Evolutionary conservation across 2,329 filamentous ascomycete species (phyloP), one percentile per base, ranked within the genome.

Genomic region (Colletotrichum caudatum): DNA sequence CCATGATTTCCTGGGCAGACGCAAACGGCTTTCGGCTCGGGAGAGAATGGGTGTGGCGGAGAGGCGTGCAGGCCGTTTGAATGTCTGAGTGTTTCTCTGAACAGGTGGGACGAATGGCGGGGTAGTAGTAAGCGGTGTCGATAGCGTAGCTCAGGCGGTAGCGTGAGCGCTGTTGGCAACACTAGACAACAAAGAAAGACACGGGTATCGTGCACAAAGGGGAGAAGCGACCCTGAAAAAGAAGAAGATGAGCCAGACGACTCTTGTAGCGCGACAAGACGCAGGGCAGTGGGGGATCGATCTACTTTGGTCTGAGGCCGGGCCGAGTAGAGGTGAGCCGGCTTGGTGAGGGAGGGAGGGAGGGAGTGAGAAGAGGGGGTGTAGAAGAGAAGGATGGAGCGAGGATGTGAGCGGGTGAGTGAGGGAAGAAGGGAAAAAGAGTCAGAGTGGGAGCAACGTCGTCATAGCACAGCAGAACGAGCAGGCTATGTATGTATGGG

Each of bases 241-340:
- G 76, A 77, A 20, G 78, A 77, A 53, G 51, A 51, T 67, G 59
- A 58, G 16, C 37, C 48, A 64, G 41, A 64, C 9, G 48, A 63
- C 41, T 59, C 51, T 73, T 56, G 64, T 39, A 35, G 50, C 53
- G 41, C 65, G 53, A 58, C 44, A 64, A 53, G 65, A 54, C 29
- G 51, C 18, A 54, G 39, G 46, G 46, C 12, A 62, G 51, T n/a
- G 58, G 11, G 60, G 48, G 53, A 60, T 53, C 46, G 53, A 60
- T 53, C 46, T 62, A 37, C 57, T 70, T 70, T 46, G 57, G 66
- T 61, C 39, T 62, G 59, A 71, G 50, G 66, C 54, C 54, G 62
- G 51, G 57, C 33, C 61, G 62, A 44, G 56, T 66, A 51, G 61
- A 65, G 60, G 56, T 72, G 44, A 57, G 46, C 59, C 46, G 59